A percentile compares a stretch with the other conserved stretches of the same genome.
These are phyloP conservation scores for Gaeumannomyces tritici DNA, from an alignment of 2,329 filamentous ascomycete genomes.

Conservation along the genomic window DNA sequence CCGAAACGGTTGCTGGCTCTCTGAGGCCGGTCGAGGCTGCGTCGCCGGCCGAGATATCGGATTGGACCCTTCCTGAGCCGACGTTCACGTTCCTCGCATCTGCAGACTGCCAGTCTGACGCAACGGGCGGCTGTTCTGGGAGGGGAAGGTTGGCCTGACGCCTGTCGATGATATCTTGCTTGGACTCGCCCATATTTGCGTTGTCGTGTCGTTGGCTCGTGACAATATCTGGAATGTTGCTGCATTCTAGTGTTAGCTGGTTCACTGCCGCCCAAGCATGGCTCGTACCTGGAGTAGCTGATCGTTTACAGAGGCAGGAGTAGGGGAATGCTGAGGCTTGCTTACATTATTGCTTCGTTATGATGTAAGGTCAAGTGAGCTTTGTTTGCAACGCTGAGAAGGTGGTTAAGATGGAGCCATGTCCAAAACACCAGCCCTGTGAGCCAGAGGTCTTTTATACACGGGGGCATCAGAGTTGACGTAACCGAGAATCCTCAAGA, in stretches of 20 bases:
- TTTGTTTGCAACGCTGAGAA: background rate
- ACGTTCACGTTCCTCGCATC: conserved; percentile 62
- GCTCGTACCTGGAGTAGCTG: background rate
- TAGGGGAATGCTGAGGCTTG: background rate
- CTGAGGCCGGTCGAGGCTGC: conserved; percentile 42
- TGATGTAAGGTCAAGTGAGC: background rate
- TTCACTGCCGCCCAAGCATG: background rate
- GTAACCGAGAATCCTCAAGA: background rate
- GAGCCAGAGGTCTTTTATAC: background rate
- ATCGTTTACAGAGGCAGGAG: background rate
- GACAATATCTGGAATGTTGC: background rate
- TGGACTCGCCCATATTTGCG: conserved; percentile 37
- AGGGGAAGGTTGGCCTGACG: conserved; percentile 66
- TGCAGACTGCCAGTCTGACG: conserved; percentile 70
- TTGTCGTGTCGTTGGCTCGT: background rate
- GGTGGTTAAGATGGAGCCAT: background rate
- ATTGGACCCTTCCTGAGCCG: conserved; percentile 46
- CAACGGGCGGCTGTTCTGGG: conserved; percentile 65
- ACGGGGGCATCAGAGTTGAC: background rate
- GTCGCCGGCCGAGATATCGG: conserved; percentile 41
- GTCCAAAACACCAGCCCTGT: background rate
- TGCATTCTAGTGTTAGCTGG: background rate
- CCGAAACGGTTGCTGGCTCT: conserved; percentile 47
- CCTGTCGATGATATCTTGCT: conserved; percentile 57
- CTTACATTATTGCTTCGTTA: background rate